Evolutionary conservation across 164 flowering plant genomes (phyloP).

Genomic region (Macadamia integrifolia): DNA sequence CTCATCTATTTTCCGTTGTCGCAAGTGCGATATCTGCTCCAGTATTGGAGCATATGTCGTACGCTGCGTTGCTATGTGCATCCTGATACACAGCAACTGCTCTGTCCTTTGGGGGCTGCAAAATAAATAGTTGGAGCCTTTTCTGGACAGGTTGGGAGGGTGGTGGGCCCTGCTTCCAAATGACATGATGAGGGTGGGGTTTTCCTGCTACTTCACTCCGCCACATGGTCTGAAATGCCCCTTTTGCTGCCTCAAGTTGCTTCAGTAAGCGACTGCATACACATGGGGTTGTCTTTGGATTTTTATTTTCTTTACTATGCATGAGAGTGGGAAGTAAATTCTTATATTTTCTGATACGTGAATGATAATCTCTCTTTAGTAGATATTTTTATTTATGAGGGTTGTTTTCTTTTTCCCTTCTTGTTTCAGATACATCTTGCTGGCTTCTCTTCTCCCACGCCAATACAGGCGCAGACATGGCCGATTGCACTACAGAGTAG

Average conservation of each 20-base stretch:
- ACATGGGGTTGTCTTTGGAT: conserved; percentile 35
- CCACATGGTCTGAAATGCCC: conserved; percentile 62
- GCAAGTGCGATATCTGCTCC: conserved; percentile 99
- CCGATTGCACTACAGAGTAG: conserved; percentile 75
- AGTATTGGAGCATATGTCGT: conserved; percentile 99
- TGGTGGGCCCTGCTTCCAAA: conserved; percentile 54
- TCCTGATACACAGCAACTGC: conserved; percentile 49
- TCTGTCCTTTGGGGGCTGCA: conserved; percentile 79
- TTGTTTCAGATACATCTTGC: conserved; percentile 64
- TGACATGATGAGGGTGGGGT: conserved; percentile 64
- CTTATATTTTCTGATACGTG: background rate
- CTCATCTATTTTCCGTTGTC: conserved; percentile 64
- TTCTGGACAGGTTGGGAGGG: conserved; percentile 58
- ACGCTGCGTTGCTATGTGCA: conserved; percentile 84
- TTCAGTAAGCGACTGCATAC: conserved; percentile 87
- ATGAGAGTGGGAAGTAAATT: background rate
- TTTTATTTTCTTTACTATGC: conserved; percentile 7
- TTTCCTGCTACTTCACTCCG: conserved; percentile 59
- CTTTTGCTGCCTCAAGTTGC: conserved; percentile 91
- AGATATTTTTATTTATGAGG: background rate
- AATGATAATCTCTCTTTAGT: background rate
- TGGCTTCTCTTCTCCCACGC: conserved; percentile 86
- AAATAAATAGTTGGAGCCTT: conserved; percentile 79
- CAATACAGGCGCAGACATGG: conserved; percentile 98
- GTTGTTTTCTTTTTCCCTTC: background rate